phyloP scores from a whole-genome alignment of 208 protist genomes.

The Crithidia expoeki region DNA sequence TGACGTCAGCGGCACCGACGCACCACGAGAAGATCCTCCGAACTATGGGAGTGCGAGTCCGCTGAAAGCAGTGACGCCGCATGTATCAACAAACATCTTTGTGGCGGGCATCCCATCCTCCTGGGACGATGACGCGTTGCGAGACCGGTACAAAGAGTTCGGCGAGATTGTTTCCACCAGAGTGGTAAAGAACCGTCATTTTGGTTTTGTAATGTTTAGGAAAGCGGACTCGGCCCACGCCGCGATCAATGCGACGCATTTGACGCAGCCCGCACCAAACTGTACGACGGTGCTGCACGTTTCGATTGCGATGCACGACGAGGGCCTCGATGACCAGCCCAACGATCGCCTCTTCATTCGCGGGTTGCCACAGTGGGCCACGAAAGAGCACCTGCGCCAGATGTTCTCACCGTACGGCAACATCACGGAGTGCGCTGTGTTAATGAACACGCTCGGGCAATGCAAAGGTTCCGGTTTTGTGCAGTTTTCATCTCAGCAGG shows the following conservation, averaged over 20 bases:
- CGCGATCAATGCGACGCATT: constrained; percentile 85
- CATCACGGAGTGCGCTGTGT: constrained; percentile 71
- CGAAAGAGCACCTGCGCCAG: constrained; percentile 80
- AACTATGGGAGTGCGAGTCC: constrained; percentile 38
- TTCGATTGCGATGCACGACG: constrained; percentile 91
- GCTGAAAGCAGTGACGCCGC: constrained; percentile 56
- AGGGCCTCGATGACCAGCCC: constrained; percentile 86
- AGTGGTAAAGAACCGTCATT: constrained; percentile 80
- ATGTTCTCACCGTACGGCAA: constrained; percentile 69
- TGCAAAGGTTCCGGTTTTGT: constrained; percentile 92
- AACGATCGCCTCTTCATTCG: constrained; percentile 90
- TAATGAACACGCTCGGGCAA: constrained; percentile 90
- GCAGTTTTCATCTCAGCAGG: constrained; percentile 73
- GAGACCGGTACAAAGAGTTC: constrained; percentile 73
- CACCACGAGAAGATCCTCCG: constrained; percentile 19
- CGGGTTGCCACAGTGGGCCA: constrained; percentile 86
- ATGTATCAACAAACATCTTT: constrained; percentile 91
- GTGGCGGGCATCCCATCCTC: constrained; percentile 77
- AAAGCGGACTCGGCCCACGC: constrained; percentile 78
- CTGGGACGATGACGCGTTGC: constrained; percentile 80
- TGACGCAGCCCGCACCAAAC: constrained; percentile 61
- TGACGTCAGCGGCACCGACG: constrained; percentile 54
- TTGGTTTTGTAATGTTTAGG: constrained; percentile 92
- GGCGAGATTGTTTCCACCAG: constrained; percentile 88
- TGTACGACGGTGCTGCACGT: constrained; percentile 76